Conservation (phyloP, 352 stramenopile genomes). For the Hyaloperonospora arabidopsidis region DNA sequence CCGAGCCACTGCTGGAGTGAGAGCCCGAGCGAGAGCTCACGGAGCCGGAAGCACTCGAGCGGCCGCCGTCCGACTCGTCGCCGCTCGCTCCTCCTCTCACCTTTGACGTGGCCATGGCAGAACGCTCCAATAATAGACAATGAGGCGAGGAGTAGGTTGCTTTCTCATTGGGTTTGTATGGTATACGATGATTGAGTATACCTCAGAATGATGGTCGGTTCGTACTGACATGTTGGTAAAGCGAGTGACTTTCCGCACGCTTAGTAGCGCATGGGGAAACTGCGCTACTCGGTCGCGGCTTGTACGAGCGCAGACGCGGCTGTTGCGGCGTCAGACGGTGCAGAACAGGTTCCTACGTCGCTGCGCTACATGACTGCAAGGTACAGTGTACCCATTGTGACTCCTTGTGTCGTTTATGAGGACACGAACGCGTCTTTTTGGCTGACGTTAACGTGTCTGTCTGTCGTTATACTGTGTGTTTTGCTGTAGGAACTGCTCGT, state of each 20-base stretch:
- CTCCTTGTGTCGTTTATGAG: neutral
- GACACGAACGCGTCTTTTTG: too few relatives aligned
- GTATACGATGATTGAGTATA: neutral
- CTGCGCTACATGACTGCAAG: conserved; percentile 76
- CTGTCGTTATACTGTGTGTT: neutral
- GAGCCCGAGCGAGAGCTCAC: conserved; percentile 47
- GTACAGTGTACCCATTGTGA: conserved; percentile 16
- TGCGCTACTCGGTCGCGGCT: conserved; percentile 77
- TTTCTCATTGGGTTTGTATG: conserved; percentile 2
- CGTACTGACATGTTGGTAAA: conserved; percentile 15
- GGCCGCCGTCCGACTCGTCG: conserved; percentile 60
- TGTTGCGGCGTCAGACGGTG: conserved; percentile 80
- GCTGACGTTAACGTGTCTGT: neutral
- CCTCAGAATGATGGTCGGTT: conserved; percentile 8
- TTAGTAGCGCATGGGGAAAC: conserved; percentile 60
- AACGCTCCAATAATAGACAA: too few relatives aligned
- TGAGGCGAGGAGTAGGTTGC: too few relatives aligned
- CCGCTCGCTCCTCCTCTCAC: conserved; percentile 72
- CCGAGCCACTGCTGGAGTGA: conserved; percentile 24
- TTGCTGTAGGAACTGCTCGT: conserved; percentile 78
- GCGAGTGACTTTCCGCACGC: conserved; percentile 3
- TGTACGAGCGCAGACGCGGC: conserved; percentile 84
- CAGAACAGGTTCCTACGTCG: conserved; percentile 55
- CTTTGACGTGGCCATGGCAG: conserved; percentile 46
- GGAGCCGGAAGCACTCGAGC: conserved; percentile 49